Evolutionary conservation across 805 yeast species (phyloP).

Genomic region (Candida nanaspora): DNA sequence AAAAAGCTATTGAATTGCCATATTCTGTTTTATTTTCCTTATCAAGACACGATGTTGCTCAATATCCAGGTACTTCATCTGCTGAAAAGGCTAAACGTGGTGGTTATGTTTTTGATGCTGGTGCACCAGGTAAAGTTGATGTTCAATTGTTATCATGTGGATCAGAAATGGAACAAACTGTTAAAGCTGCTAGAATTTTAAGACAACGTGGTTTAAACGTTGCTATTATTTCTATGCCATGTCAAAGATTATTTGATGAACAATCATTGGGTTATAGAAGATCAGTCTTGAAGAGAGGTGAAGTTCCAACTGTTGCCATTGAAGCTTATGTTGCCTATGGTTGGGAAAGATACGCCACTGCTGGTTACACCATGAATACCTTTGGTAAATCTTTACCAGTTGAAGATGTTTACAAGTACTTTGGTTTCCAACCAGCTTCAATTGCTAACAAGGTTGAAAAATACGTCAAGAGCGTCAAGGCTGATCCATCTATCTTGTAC

Average conservation of each 20-base stretch:
- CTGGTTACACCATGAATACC: slow-evolving; percentile 90
- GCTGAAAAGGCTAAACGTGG: slow-evolving; percentile 91
- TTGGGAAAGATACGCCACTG: slow-evolving; percentile 94
- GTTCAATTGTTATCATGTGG: slow-evolving; percentile 85
- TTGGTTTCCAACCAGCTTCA: slow-evolving; percentile 91
- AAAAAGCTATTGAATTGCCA: slow-evolving; percentile 51
- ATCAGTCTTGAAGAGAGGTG: slow-evolving; percentile 81
- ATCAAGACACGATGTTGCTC: slow-evolving; percentile 85
- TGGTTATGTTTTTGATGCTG: slow-evolving; percentile 73
- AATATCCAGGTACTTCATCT: slow-evolving; percentile 79
- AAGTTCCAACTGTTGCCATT: slow-evolving; percentile 85
- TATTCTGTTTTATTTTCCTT: slow-evolving; percentile 73
- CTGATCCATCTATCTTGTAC: slow-evolving; percentile 5
- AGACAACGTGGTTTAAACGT: slow-evolving; percentile 62
- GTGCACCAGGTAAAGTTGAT: slow-evolving; percentile 43
- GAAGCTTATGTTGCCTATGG: slow-evolving; percentile 90
- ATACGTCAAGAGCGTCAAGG: slow-evolving; percentile 40
- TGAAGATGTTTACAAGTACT: slow-evolving; percentile 69
- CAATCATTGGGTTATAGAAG: slow-evolving; percentile 78
- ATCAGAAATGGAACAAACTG: slow-evolving; percentile 81
- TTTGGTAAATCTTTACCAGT: slow-evolving; percentile 97
- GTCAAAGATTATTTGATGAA: slow-evolving; percentile 79
- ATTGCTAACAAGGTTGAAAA: slow-evolving; percentile 78
- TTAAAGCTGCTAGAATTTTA: slow-evolving; percentile 75
- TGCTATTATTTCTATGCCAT: slow-evolving; percentile 87